These are phyloP conservation scores for Russula virescens DNA, from an alignment of 768 basidiomycete genomes.

Conservation along the genomic window DNA sequence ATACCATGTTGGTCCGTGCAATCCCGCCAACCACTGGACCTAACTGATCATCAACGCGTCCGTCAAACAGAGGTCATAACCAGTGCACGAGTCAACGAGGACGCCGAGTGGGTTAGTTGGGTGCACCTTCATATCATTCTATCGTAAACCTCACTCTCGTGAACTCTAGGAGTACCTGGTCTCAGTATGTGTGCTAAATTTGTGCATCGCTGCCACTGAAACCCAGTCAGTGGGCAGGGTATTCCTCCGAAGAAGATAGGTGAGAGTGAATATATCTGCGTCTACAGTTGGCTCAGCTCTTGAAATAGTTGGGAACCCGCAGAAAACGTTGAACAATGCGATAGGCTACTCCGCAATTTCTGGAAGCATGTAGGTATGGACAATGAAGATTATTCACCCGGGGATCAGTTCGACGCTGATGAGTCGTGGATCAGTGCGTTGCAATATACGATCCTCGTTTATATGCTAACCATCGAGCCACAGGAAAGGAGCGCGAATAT, in stretches of 20 bases:
- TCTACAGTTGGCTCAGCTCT: conserved; percentile 7
- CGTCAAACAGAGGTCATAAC: conserved; percentile 51
- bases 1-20: conserved; percentile 28
- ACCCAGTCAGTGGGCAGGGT: conserved; percentile 56
- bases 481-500: conserved; percentile 38
- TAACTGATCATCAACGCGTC: not conserved
- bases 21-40: not conserved
- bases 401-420: conserved; percentile 39
- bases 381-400: conserved; percentile 47
- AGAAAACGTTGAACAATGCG: conserved; percentile 51
- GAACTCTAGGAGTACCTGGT: conserved; percentile 54
- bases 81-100: conserved; percentile 47
- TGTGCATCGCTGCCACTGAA: not conserved
- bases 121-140: not conserved
- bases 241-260: conserved; percentile 53
- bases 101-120: conserved; percentile 47
- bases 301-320: conserved; percentile 66
- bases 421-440: conserved; percentile 53
- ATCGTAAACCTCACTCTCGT: not conserved
- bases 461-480: not conserved
- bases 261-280: conserved; percentile 27
- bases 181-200: conserved; percentile 41
- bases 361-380: conserved; percentile 51
- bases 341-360: conserved; percentile 56
- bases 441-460: not conserved